Evolutionary conservation across 2,329 filamentous ascomycete genomes (phyloP), one percentile per base, ranked within the genome.

Genomic region (Monilinia fructicola): DNA sequence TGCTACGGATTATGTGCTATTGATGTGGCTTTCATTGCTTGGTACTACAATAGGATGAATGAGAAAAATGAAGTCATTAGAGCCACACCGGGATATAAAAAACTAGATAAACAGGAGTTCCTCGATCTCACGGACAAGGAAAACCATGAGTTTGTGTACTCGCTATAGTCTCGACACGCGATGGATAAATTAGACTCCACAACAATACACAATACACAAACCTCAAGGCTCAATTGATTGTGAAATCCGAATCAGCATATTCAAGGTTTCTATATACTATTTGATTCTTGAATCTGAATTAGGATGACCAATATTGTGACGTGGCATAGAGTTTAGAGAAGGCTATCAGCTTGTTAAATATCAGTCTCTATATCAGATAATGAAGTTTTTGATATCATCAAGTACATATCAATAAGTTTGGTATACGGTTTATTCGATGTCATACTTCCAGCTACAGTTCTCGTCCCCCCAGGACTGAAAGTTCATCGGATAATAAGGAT

Each of bases 141-240:
- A 68, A 76, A 76, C 66, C 69, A 69, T 4, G 73, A 75, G 63
- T 76, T 76, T 71, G 68, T 74, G 26, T 76, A 76, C 67, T 69
- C 71, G 14, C 40, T 75, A n/a, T 75, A 73, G 65, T n/a, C 26
- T 26, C 23, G 14, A 16, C 9, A 5, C 18, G 35, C 18, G 10
- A n/a, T 16, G n/a, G n/a, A 35, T 48, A 12, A 7, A 10, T 1
- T 48, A 21, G 7, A 2, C 4, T 60, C 9, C 0, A 48, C 48
- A 60, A 18, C 4, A 50, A 38, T 18, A 35, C 9, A 18, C 4
- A 50, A 38, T 18, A 35, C 9, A 55, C 2, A 38, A 23, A 11
- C 11, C 23, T 11, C 31, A 7, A 35, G 5, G 31, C 31, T 35
- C 31, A 35, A 7, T 6, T 35, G 31, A 7, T 35, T 35, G 31